These are phyloP conservation scores for Cajanus cajan DNA, from an alignment of 306 rosid genomes.

Conservation along the genomic window DNA sequence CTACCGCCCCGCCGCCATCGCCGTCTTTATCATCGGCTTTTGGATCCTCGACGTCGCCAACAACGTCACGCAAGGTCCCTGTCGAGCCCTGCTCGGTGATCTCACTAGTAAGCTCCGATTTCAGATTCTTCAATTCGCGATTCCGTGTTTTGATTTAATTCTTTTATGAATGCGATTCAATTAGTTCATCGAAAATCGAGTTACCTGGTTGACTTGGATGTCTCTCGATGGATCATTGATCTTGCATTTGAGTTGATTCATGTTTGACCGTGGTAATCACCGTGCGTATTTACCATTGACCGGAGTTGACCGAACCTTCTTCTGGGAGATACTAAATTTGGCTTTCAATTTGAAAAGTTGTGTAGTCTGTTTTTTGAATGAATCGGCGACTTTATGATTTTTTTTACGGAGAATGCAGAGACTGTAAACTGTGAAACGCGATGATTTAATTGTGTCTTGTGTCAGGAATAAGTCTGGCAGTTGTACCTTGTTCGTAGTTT, in stretches of 20 bases:
- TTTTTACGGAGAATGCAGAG: not conserved
- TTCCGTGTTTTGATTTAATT: not conserved
- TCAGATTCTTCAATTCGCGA: not conserved
- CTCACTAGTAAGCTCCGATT: conserved; percentile 61
- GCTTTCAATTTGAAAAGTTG: not conserved
- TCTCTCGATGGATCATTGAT: not conserved
- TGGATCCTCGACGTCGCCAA: conserved; percentile 88
- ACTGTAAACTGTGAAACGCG: not conserved
- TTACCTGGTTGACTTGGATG: conserved; percentile 26
- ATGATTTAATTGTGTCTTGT: not conserved
- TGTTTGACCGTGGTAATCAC: not conserved
- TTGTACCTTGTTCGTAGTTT: not conserved
- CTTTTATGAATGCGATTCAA: not conserved
- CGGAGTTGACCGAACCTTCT: not conserved
- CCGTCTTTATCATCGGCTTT: conserved; percentile 65
- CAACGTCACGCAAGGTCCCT: conserved; percentile 85
- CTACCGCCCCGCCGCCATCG: conserved; percentile 63
- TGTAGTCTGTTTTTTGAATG: not conserved
- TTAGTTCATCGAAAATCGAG: not conserved
- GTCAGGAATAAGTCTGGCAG: not conserved
- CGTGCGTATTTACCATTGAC: not conserved
- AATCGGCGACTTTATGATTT: not conserved
- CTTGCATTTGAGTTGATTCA: not conserved
- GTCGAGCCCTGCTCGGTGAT: conserved; percentile 86
- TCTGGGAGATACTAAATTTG: not conserved